These are phyloP conservation scores for Eimeria maxima DNA, from an alignment of 169 alveolate genomes.

Conservation along the genomic window DNA sequence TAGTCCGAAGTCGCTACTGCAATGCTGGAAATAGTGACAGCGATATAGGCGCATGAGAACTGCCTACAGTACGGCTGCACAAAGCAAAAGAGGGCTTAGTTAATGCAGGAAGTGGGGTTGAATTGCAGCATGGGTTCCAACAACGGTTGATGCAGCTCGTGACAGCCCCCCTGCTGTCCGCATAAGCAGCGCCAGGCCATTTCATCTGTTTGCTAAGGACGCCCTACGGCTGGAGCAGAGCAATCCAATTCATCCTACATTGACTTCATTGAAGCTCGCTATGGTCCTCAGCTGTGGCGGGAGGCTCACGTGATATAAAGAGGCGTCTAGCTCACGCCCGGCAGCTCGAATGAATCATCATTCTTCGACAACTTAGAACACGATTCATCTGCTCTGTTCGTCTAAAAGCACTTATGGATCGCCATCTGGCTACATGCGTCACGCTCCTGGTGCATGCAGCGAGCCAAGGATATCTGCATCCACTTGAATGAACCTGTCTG, in stretches of 20 bases:
- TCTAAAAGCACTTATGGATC: too few species aligned
- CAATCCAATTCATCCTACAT: neutral
- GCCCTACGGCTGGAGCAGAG: neutral
- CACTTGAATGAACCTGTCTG: too few species aligned
- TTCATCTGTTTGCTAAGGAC: neutral
- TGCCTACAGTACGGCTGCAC: neutral
- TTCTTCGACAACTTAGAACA: neutral
- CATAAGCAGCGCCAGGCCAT: neutral
- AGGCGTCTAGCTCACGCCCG: too few species aligned
- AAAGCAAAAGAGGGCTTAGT: neutral
- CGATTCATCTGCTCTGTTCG: too few species aligned
- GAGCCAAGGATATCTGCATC: too few species aligned
- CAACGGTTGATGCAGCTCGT: neutral
- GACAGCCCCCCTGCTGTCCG: neutral
- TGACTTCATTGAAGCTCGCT: neutral
- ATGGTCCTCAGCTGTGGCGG: neutral
- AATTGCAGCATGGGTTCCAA: neutral
- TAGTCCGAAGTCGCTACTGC: too few species aligned
- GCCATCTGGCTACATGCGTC: too few species aligned
- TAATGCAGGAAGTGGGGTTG: neutral
- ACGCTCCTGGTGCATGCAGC: too few species aligned
- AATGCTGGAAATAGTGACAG: neutral
- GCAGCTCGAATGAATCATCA: neutral
- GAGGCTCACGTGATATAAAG: neutral
- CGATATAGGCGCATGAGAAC: neutral